A percentile compares a stretch with the other conserved stretches of the same genome.
Conservation (phyloP, 164 flowering plant species). For the Annona squamosa region DNA sequence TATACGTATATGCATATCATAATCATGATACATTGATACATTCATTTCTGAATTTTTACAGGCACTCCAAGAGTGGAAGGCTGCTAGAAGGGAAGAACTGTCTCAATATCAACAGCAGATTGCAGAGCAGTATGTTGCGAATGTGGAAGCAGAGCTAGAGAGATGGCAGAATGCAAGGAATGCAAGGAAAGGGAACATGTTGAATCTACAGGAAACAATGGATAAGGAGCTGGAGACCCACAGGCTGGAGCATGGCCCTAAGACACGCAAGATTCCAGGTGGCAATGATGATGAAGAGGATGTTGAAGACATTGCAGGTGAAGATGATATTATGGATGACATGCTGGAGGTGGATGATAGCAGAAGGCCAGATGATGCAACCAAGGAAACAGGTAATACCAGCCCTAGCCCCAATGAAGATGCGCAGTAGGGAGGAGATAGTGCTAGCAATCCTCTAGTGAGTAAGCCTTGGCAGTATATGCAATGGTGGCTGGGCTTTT, state of each 20-base stretch:
- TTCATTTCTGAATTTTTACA: slow-evolving; percentile 15
- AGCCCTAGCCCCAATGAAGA: slow-evolving; percentile 28
- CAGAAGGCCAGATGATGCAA: slow-evolving; percentile 45
- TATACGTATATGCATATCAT: background rate
- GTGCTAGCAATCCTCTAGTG: background rate
- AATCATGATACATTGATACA: background rate
- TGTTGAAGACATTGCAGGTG: slow-evolving; percentile 91
- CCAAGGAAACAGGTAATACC: slow-evolving; percentile 33
- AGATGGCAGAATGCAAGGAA: slow-evolving; percentile 82
- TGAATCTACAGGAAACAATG: slow-evolving; percentile 90
- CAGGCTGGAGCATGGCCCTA: slow-evolving; percentile 93
- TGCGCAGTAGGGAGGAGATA: background rate
- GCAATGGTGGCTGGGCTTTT: background rate
- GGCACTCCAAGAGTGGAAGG: slow-evolving; percentile 80
- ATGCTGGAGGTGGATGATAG: slow-evolving; percentile 69
- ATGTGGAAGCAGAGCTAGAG: slow-evolving; percentile 77
- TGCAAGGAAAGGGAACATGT: slow-evolving; percentile 43
- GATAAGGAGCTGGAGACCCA: slow-evolving; percentile 94
- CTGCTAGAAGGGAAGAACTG: slow-evolving; percentile 76
- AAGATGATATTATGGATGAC: slow-evolving; percentile 93
- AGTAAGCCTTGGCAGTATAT: background rate
- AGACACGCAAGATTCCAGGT: slow-evolving; percentile 69
- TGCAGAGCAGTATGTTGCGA: slow-evolving; percentile 57
- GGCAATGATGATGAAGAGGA: slow-evolving; percentile 88
- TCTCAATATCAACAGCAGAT: slow-evolving; percentile 78